Percentiles rank a stretch among this genome's conserved stretches.
phyloP scores from a whole-genome alignment of 371 early-diverging fungal genomes.

The Mortierella sp. region DNA sequence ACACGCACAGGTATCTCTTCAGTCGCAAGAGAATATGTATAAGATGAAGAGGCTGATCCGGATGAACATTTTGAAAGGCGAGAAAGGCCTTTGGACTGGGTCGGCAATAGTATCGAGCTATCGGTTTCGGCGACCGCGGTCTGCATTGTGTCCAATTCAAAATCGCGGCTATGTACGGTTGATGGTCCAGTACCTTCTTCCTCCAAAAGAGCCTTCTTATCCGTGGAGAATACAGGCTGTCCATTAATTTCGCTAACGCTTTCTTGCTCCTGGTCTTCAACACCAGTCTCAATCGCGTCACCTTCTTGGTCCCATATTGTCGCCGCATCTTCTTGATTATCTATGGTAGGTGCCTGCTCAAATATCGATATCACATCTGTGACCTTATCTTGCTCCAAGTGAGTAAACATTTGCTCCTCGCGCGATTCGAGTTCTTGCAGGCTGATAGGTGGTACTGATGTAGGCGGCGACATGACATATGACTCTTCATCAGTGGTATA shows the following conservation, averaged over 20 bases:
- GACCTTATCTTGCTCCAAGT: background rate
- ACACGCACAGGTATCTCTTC: constrained; percentile 55
- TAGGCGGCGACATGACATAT: constrained; percentile 25
- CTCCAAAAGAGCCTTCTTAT: constrained; percentile 29
- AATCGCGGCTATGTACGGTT: background rate
- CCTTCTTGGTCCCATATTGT: constrained; percentile 26
- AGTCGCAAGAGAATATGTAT: constrained; percentile 33
- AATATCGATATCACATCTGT: background rate
- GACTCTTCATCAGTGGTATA: constrained; percentile 52
- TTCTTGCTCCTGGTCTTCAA: background rate
- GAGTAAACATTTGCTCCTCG: background rate
- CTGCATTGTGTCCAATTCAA: background rate
- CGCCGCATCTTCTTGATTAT: background rate
- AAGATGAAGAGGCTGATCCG: constrained; percentile 7
- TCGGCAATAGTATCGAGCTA: background rate
- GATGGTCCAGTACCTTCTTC: constrained; percentile 22
- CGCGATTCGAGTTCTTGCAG: background rate
- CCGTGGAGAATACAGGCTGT: constrained; percentile 1
- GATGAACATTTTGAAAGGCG: background rate
- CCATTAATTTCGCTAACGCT: background rate
- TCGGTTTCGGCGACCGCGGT: background rate
- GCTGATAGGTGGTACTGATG: constrained; percentile 9
- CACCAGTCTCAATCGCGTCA: constrained; percentile 17
- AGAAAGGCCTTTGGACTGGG: background rate
- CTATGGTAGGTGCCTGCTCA: background rate